Evolutionary conservation across 2,329 filamentous ascomycete genomes (phyloP), one percentile per base, ranked within the genome.

Genomic region (Chaetoscypha palmicola): DNA sequence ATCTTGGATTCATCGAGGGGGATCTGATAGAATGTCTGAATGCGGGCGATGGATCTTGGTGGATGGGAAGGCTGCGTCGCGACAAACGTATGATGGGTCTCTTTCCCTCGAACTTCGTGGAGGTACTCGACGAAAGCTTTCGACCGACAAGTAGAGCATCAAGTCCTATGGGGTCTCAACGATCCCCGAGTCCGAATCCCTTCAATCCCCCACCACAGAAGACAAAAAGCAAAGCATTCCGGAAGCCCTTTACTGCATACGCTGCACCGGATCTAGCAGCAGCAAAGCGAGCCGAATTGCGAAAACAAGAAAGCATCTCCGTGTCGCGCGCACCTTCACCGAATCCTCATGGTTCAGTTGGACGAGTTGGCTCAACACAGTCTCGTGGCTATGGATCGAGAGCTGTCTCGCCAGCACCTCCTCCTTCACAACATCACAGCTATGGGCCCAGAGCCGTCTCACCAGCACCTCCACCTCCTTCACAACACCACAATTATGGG

Each of bases 11-110:
- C 66, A 85, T 98, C 56, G 92, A 98, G 66, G 92, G 92, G 52
- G 92, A 98, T 66, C 68, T 98, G 54, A 98, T 98, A 64, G 92
- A 98, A 76, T 96, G 91, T 61, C 74, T 98, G 41, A 98, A 98
- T 64, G 92, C 92, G 16, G 92, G 92, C 51, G 92, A 98, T 68
- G 92, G 92, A 41, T 90, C 87, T 36, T 98, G 92, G 92, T 98
- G 92, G 92, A 95, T 90, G 68, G 92, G 92, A 37, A 80, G 91
- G 51, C 68, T 98, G 61, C 86, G 83, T 61, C 80, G 92, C 56
- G 92, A 98, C 67, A 83, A 86, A 64, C 81, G 90, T 60, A 89
- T 91, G 59, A 83, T 96, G 58, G 92, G 92, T 42, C 73, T 92
- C 16, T 98, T 98, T 60, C 92, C 92, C 1, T 96, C 90, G 59